Conservation (phyloP, 2,329 filamentous ascomycete species). For the Cercospora sp. region DNA sequence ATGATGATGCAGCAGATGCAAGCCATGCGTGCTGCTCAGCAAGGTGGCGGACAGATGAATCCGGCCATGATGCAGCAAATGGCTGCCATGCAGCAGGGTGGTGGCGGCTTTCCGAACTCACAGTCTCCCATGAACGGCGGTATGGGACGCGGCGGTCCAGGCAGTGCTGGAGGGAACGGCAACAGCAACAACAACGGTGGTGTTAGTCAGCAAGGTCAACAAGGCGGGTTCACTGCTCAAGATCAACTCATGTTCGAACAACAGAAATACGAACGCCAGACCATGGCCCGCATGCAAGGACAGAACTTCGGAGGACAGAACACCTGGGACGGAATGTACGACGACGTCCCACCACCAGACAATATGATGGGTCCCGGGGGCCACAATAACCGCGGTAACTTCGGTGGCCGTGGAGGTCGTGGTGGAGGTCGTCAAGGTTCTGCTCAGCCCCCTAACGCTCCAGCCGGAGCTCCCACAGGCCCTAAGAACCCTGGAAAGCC, state of each 20-base stretch:
- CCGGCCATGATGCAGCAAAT: constrained; percentile 52
- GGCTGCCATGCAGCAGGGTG: constrained; percentile 43
- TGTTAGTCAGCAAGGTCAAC: constrained; percentile 24
- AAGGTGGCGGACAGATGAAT: constrained; percentile 54
- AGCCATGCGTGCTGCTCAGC: constrained; percentile 27
- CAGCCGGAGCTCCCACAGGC: constrained; percentile 85
- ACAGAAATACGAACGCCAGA: constrained; percentile 74
- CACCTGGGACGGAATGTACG: constrained; percentile 97
- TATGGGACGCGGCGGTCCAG: constrained; percentile 41
- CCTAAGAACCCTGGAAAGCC: constrained; percentile 93
- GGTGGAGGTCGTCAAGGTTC: constrained; percentile 38
- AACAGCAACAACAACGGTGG: constrained; percentile 10
- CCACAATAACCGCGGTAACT: constrained; percentile 43
- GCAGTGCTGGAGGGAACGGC: not conserved
- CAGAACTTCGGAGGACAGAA: constrained; percentile 49
- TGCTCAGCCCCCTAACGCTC: constrained; percentile 51
- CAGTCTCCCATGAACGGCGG: constrained; percentile 35
- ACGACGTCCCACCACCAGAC: constrained; percentile 85
- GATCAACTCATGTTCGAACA: constrained; percentile 76
- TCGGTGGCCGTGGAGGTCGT: constrained; percentile 47
- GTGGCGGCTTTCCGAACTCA: constrained; percentile 39
- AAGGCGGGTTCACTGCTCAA: constrained; percentile 62
- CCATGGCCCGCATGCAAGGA: constrained; percentile 55
- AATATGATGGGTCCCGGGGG: constrained; percentile 45
- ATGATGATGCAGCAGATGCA: constrained; percentile 50